Conservation (phyloP, 148 eudicot genomes). For the Camellia sinensis region DNA sequence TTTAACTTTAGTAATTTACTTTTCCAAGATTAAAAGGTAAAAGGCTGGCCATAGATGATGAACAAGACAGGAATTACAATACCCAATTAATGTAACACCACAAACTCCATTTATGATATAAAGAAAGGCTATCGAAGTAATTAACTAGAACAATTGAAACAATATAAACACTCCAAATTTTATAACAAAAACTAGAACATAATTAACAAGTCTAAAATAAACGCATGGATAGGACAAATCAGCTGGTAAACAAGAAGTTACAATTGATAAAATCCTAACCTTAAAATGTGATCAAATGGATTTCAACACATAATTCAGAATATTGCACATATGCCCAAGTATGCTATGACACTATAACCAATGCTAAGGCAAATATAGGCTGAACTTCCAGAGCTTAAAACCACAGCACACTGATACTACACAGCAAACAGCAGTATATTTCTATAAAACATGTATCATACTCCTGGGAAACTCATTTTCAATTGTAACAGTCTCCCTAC, state of each 20-base stretch:
- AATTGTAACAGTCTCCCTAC: no score
- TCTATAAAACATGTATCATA: no score
- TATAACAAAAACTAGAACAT: not conserved
- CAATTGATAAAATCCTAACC: not conserved
- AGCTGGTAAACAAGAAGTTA: not conserved
- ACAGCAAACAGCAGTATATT: no score
- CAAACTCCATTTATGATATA: not conserved
- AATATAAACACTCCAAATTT: not conserved
- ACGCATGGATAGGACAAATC: not conserved
- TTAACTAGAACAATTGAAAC: not conserved
- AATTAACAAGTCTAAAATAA: not conserved
- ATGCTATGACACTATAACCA: not conserved
- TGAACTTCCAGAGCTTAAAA: not conserved
- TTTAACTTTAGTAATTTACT: not conserved
- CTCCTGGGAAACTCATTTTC: not conserved
- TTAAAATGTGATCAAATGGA: not conserved
- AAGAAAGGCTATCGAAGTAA: conserved; percentile 10
- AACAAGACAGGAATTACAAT: not conserved
- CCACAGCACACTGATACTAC: not conserved
- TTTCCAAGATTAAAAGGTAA: not conserved
- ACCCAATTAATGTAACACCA: not conserved
- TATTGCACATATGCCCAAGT: not conserved
- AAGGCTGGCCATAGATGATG: no score
- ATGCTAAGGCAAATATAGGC: not conserved
- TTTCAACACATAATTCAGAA: not conserved